Evolutionary conservation across 176 grass and related monocot species (phyloP).

Genomic region (Rhynchospora tenuis): DNA sequence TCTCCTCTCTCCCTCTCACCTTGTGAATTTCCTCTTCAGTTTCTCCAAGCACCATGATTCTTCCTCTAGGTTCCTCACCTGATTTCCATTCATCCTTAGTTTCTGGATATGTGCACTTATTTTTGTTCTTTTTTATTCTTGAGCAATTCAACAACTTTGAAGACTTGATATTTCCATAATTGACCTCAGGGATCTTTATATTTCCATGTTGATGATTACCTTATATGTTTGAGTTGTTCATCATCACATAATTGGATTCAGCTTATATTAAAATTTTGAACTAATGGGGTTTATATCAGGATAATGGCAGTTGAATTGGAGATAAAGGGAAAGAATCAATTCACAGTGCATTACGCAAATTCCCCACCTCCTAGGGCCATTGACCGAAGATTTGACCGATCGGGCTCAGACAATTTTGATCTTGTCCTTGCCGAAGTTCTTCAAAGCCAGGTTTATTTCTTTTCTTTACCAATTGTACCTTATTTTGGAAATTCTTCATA

Average conservation of each 20-base stretch:
- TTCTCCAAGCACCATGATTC: background rate
- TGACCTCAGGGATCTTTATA: background rate
- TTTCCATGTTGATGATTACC: background rate
- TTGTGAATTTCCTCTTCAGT: background rate
- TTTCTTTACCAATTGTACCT: background rate
- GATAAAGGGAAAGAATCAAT: conserved; percentile 27
- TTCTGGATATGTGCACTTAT: background rate
- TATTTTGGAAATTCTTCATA: background rate
- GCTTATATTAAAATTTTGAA: conserved; percentile 5
- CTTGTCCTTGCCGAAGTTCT: conserved; percentile 34
- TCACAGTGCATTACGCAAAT: conserved; percentile 52
- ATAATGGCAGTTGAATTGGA: conserved; percentile 53
- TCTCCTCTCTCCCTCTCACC: background rate
- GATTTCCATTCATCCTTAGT: background rate
- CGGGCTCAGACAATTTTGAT: conserved; percentile 21
- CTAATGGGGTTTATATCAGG: background rate
- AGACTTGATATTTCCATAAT: background rate
- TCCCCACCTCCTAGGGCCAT: conserved; percentile 18
- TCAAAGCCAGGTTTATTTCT: conserved; percentile 39
- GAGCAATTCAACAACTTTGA: background rate
- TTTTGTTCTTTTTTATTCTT: background rate
- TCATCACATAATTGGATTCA: conserved; percentile 10
- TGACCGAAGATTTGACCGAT: conserved; percentile 18
- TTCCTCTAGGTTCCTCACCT: background rate
- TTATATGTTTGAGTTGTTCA: conserved; percentile 1